Base-by-base conservation (phyloP, 2,329 filamentous ascomycete genomes). In the Epichloe typhina region DNA sequence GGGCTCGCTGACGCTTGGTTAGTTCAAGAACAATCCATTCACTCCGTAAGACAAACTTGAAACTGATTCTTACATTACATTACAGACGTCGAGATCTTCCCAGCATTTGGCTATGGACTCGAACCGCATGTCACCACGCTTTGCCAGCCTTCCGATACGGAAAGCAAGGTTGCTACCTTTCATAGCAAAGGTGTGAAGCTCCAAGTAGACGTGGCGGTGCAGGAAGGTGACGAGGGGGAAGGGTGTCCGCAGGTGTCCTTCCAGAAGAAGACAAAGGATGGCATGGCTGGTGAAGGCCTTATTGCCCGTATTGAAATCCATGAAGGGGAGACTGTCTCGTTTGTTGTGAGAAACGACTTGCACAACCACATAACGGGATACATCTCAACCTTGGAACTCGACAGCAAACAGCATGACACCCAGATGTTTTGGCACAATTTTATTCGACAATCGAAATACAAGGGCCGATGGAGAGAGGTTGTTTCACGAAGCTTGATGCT, bases 341-440 rank as follows among this genome's bases (percentile, higher is more conserved):
- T 88, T 54, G 73, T 88, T 31, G 66, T 88, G 33, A 76, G 84
- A 37, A 78, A 83, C 55, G 80, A 83, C 52, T 68, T 76, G 5
- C 69, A 73, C 0, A 67, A 78, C 21, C 76, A 84, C 57, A 70
- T 78, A 37, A 80, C 79, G 0, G 66, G 72, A 35, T 65, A 74
- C 49, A 79, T 86, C 55, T 80, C 80, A 4, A 77, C 73, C 1
- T 61, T 71, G 0, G 69, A 82, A 36, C 64, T 88, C 11, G 73
- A 83, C 59, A 64, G 65, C 4, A 72, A 86, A 58, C 84, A 88
- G 62, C 76, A 83, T 54, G 79, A 82, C 54, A 89, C 84, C 0
- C 82, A 84, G 59, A 72, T 70, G 8, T 90, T 77, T 63, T 89
- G 85, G 85, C 82, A 75, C 57, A 79, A 80, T 57, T 90, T 84